phyloP scores from a whole-genome alignment of 768 basidiomycete genomes.

The Mycena amicta region DNA sequence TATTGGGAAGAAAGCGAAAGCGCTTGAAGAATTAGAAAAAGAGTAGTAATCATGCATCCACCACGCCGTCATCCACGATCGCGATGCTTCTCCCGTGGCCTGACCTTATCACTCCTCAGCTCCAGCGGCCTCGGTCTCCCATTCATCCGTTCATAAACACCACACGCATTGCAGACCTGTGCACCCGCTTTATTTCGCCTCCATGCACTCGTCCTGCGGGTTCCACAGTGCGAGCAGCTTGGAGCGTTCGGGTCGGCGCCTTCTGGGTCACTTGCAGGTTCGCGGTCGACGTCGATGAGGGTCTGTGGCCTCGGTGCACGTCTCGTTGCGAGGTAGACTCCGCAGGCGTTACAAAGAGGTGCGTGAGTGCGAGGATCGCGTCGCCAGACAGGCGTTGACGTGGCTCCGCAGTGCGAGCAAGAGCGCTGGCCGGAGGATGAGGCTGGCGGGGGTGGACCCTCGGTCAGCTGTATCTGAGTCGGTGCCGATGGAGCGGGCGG shows the following conservation, averaged over 20 bases:
- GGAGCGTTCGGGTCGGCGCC: neutral
- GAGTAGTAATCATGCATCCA: neutral
- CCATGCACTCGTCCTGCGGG: slow-evolving; percentile 3
- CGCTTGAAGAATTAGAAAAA: neutral
- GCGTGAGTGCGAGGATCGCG: neutral
- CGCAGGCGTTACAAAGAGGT: slow-evolving; percentile 6
- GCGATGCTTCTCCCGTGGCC: slow-evolving; percentile 1
- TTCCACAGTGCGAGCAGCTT: neutral
- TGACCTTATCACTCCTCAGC: slow-evolving; percentile 1
- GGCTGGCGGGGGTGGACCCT: neutral
- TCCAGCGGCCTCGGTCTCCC: neutral
- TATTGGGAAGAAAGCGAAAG: neutral
- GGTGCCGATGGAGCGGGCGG: neutral
- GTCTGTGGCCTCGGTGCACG: neutral
- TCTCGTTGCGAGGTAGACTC: slow-evolving; percentile 1
- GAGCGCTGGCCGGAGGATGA: neutral
- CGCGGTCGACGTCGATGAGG: slow-evolving; percentile 1
- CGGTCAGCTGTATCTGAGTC: neutral
- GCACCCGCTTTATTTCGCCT: neutral
- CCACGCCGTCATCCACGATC: neutral
- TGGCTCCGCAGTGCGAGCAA: slow-evolving; percentile 6
- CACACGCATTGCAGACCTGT: slow-evolving; percentile 6
- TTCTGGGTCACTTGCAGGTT: neutral
- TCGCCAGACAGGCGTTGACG: slow-evolving; percentile 1
- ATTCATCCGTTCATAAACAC: slow-evolving; percentile 5